Percentiles rank a stretch among this genome's conserved stretches.
Evolutionary conservation across 2,329 filamentous ascomycete species (phyloP).

Genomic region (Thelonectria olida): DNA sequence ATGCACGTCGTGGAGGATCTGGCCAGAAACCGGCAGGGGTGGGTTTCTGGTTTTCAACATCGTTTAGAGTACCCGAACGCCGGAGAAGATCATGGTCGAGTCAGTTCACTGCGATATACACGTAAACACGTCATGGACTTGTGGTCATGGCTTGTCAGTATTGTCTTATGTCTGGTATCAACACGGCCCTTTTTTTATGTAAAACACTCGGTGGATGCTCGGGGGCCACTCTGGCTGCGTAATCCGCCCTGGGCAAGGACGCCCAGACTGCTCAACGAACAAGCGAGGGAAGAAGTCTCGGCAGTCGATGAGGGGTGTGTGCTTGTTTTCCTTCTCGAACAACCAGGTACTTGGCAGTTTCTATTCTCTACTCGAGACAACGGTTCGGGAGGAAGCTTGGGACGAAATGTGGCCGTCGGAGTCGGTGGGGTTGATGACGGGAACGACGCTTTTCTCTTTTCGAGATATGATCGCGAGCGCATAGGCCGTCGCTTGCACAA

Average conservation of each 20-base stretch:
- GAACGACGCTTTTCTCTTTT: neutral
- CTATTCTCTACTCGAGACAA: neutral
- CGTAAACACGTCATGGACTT: neutral
- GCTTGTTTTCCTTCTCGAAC: neutral
- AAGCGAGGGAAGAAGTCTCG: neutral
- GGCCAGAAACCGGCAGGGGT: neutral
- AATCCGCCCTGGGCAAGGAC: neutral
- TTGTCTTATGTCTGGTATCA: too few species aligned
- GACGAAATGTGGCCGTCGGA: neutral
- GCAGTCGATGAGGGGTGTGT: neutral
- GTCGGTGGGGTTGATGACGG: neutral
- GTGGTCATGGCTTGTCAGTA: too few species aligned
- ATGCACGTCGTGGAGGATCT: conserved; percentile 12
- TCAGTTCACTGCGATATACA: too few species aligned
- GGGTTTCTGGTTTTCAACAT: neutral
- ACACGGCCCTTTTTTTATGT: neutral
- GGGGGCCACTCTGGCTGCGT: neutral
- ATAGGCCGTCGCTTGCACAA: neutral
- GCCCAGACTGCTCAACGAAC: neutral
- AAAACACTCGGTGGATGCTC: neutral
- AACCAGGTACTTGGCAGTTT: neutral
- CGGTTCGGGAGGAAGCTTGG: neutral
- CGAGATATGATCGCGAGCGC: neutral
- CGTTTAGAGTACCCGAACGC: too few species aligned
- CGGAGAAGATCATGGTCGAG: too few species aligned